Evolutionary conservation across 2,329 filamentous ascomycete genomes (phyloP).

Genomic region (Colletotrichum eremochloae): DNA sequence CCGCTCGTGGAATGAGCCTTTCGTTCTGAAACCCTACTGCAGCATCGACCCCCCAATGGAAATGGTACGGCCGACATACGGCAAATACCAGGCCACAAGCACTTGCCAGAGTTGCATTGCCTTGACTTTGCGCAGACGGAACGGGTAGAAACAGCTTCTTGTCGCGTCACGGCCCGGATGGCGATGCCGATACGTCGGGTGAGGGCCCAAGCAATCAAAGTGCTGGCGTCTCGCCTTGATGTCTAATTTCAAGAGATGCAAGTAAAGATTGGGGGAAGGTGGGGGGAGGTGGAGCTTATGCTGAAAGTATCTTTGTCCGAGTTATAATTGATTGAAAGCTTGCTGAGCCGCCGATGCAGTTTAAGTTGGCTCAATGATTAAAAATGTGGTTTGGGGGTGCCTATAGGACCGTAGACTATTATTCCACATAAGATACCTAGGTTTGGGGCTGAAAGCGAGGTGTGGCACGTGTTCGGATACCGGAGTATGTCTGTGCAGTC

Average conservation of each 20-base stretch:
- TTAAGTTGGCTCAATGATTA: neutral
- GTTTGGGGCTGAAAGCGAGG: neutral
- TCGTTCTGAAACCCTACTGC: slow-evolving; percentile 19
- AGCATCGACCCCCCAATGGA: neutral
- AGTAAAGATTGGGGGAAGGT: neutral
- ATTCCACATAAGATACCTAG: neutral
- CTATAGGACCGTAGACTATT: neutral
- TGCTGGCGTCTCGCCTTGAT: slow-evolving; percentile 25
- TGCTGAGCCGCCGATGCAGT: neutral
- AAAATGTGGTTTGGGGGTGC: neutral
- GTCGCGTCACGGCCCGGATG: neutral
- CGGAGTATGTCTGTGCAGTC: slow-evolving; percentile 21
- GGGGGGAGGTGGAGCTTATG: neutral
- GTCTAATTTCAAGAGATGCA: slow-evolving; percentile 5
- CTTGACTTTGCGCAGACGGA: neutral
- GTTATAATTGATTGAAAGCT: neutral
- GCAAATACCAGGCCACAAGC: neutral
- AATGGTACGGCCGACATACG: neutral
- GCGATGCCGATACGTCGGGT: neutral
- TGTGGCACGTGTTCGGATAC: slow-evolving; percentile 18
- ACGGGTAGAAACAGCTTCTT: slow-evolving; percentile 7
- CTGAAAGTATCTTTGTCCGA: neutral
- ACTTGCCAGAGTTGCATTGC: slow-evolving; percentile 12
- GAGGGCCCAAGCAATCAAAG: neutral
- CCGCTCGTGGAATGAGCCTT: slow-evolving; percentile 20